Conservation (phyloP, 352 stramenopile species). For the Aphanomyces euteiches region DNA sequence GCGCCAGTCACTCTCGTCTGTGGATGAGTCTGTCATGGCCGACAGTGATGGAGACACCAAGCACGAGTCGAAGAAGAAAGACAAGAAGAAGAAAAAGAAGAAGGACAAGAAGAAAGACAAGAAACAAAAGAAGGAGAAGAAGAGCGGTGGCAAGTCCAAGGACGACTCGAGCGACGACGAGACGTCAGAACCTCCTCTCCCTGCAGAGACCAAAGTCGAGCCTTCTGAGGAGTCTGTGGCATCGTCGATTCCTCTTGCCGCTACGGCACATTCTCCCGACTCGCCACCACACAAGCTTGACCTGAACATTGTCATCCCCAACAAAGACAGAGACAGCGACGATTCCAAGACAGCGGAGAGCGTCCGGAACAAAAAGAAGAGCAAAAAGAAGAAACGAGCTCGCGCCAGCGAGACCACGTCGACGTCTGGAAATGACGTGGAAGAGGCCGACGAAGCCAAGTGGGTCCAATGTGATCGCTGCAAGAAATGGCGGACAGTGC, state of each 20-base stretch:
- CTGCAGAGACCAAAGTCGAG: neutral
- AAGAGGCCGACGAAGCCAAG: constrained; percentile 59
- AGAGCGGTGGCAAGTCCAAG: neutral
- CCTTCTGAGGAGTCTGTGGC: neutral
- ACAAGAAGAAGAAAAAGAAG: neutral
- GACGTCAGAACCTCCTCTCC: neutral
- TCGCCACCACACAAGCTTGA: constrained; percentile 1
- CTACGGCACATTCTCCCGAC: neutral
- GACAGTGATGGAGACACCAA: too few species aligned
- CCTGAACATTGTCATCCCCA: constrained; percentile 24
- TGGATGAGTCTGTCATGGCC: too few species aligned
- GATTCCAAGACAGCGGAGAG: neutral
- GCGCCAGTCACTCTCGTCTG: too few species aligned
- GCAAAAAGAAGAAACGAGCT: constrained; percentile 36
- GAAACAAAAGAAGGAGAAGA: constrained; percentile 25
- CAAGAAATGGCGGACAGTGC: constrained; percentile 94
- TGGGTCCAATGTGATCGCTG: constrained; percentile 97
- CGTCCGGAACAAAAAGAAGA: constrained; percentile 37
- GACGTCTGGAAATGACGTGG: neutral
- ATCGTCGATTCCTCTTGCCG: neutral
- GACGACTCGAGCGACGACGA: constrained; percentile 2
- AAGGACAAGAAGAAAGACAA: constrained; percentile 22
- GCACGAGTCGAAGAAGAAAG: neutral
- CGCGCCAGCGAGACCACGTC: constrained; percentile 12
- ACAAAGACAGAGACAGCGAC: constrained; percentile 10